Percentiles rank a stretch among this genome's conserved stretches.
These are phyloP conservation scores for Cryptococcus sp. DNA, from an alignment of 1,284 basidiomycete species.

Conservation along the genomic window DNA sequence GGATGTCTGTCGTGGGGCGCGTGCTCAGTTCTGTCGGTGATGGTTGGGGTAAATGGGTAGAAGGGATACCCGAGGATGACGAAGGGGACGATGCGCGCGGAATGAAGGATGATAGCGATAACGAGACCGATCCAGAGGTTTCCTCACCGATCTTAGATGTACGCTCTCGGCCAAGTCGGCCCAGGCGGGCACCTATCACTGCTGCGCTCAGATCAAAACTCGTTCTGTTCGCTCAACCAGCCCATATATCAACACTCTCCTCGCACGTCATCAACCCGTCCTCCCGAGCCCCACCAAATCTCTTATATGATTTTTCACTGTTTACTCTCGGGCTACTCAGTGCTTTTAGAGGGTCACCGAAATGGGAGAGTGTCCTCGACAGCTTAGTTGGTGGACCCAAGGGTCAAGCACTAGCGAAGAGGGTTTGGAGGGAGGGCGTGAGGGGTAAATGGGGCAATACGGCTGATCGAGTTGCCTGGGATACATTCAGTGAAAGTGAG, in stretches of 20 bases:
- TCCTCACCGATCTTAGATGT: neutral
- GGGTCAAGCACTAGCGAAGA: slow-evolving; percentile 61
- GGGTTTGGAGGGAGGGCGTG: slow-evolving; percentile 72
- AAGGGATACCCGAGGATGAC: slow-evolving; percentile 31
- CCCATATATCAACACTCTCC: slow-evolving; percentile 35
- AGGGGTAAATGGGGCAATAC: slow-evolving; percentile 57
- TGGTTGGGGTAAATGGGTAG: slow-evolving; percentile 50
- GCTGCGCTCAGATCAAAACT: slow-evolving; percentile 36
- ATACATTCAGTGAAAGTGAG: slow-evolving; percentile 54
- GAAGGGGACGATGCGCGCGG: slow-evolving; percentile 11
- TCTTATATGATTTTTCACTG: slow-evolving; percentile 32
- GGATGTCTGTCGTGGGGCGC: slow-evolving; percentile 42
- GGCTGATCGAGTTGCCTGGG: slow-evolving; percentile 57
- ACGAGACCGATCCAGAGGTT: slow-evolving; percentile 18
- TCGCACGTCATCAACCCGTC: slow-evolving; percentile 21
- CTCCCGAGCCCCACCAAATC: slow-evolving; percentile 12
- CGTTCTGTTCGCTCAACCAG: slow-evolving; percentile 31
- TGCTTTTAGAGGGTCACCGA: slow-evolving; percentile 60
- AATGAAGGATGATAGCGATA: slow-evolving; percentile 19
- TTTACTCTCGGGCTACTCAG: slow-evolving; percentile 51
- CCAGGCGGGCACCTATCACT: slow-evolving; percentile 25
- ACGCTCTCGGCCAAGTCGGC: slow-evolving; percentile 3
- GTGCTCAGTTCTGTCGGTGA: slow-evolving; percentile 35
- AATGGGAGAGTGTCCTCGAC: slow-evolving; percentile 58
- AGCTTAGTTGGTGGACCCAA: slow-evolving; percentile 46